These are phyloP conservation scores for Diaporthe sp. DNA, from an alignment of 2,329 filamentous ascomycete genomes.

Conservation along the genomic window DNA sequence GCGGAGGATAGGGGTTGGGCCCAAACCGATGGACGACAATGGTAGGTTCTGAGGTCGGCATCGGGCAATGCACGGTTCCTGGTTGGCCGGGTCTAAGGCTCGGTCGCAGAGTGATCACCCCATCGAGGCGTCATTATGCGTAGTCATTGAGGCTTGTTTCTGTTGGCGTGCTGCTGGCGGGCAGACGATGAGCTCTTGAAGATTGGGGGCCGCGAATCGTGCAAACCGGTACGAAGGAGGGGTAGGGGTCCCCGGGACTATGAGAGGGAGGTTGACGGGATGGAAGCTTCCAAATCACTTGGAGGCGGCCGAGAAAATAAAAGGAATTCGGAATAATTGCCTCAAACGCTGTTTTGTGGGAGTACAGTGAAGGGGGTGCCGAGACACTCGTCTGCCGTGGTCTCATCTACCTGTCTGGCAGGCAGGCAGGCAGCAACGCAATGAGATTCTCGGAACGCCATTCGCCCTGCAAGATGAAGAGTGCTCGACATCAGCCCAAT, in stretches of 20 bases:
- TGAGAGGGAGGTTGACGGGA: constrained; percentile 2
- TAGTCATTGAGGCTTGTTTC: constrained; percentile 26
- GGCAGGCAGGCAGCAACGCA: background rate
- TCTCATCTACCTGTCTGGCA: background rate
- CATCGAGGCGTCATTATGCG: constrained; percentile 30
- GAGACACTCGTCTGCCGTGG: background rate
- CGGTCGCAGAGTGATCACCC: constrained; percentile 28
- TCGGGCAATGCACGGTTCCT: constrained; percentile 19
- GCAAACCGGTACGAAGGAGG: background rate
- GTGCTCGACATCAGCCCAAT: background rate
- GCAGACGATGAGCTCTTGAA: constrained; percentile 13
- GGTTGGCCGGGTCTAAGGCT: constrained; percentile 12
- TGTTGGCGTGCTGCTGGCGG: constrained; percentile 22
- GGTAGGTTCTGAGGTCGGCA: constrained; percentile 15
- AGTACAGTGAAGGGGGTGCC: background rate
- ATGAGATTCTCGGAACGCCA: background rate
- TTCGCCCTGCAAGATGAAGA: constrained; percentile 23
- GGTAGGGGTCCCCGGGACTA: background rate
- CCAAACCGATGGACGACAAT: background rate
- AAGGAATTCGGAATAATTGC: constrained; percentile 1
- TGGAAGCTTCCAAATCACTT: constrained; percentile 7
- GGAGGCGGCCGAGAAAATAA: background rate
- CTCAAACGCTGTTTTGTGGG: background rate
- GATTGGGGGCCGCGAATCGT: constrained; percentile 22
- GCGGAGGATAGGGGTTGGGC: background rate